Evolutionary conservation across 768 basidiomycete genomes (phyloP), one percentile per base, ranked within the genome.

Genomic region (Lentinus tigrinus): DNA sequence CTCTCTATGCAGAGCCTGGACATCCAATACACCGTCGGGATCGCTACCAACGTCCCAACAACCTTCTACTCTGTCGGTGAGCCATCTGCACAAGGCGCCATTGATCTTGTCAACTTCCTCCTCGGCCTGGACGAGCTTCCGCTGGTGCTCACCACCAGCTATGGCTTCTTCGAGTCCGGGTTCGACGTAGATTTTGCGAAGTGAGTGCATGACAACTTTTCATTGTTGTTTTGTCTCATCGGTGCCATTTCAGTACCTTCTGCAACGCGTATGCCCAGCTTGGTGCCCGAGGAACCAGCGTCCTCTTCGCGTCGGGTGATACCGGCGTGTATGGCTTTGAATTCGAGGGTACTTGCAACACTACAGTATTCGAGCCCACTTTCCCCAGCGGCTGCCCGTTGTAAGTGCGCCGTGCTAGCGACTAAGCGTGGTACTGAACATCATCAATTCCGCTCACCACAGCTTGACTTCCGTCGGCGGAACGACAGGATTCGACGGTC

Each of bases 281-380:
- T 8, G 43, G 43, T 23, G 43, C 43, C 9, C 21, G 43, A 2
- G 43, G 43, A 3, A 46, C 43, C 5, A 46, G 21, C 3, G 43
- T 46, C 19, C 3, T 46, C 19, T 46, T 46, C 21, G 3, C 3
- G 8, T 46, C 43, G 9, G 43, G 43, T 26, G 74, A 75, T 52
- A 71, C 69, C 28, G 74, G 74, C 52, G 73, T 73, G 38, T 69
- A 65, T 11, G 73, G 73, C 13, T 59, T 61, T 4, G 64, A 67
- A 49, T 21, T 57, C 31, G 34, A 43, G 13, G 17, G 24, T 16
- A 9, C 21, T 2, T 46, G 43, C 43, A 70, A 71, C 63, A 69
- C 68, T 64, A 88, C 88, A 60, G 73, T 43, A 23, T 76, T 75
- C 67, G 47, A 71, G 5, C 68, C 71, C 10, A 70, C 71, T 4